These are phyloP conservation scores for Ophiognomonia clavigignenti-juglandacearum DNA, from an alignment of 2,329 filamentous ascomycete species.

Conservation along the genomic window DNA sequence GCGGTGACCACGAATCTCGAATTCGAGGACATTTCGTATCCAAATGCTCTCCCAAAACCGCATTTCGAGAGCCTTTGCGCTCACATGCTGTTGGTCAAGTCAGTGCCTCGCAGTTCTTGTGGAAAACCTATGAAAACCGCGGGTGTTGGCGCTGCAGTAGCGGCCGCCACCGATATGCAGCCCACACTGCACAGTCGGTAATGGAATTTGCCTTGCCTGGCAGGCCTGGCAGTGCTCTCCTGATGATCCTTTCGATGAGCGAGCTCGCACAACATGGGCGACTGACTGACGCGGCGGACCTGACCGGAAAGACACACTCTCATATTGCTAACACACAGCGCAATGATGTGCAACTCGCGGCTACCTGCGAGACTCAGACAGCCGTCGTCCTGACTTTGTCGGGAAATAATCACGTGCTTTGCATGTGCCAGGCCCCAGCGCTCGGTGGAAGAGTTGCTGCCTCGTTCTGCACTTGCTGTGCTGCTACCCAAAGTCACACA, in stretches of 20 bases:
- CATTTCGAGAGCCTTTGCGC: not conserved
- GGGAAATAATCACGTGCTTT: conserved; percentile 8
- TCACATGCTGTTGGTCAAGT: not conserved
- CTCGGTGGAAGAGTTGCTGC: conserved; percentile 13
- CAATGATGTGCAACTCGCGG: too few species aligned
- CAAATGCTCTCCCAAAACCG: too few species aligned
- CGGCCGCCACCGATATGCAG: not conserved
- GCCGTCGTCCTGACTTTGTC: not conserved
- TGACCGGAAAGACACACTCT: too few species aligned
- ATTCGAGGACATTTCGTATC: not conserved
- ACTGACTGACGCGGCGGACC: too few species aligned
- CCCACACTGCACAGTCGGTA: too few species aligned
- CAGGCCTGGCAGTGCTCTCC: too few species aligned
- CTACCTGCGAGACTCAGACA: not conserved
- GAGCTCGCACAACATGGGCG: too few species aligned
- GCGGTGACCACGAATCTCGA: conserved; percentile 2
- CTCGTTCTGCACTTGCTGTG: conserved; percentile 17
- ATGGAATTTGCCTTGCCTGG: too few species aligned
- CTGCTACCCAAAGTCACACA: conserved; percentile 28
- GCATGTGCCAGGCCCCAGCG: conserved; percentile 11
- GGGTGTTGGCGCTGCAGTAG: not conserved
- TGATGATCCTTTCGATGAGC: too few species aligned
- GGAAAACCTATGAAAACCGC: not conserved
- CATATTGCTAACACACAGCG: too few species aligned
- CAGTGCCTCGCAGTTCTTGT: not conserved